phyloP scores from a whole-genome alignment of 83 land plant genomes.

The Picea abies region DNA sequence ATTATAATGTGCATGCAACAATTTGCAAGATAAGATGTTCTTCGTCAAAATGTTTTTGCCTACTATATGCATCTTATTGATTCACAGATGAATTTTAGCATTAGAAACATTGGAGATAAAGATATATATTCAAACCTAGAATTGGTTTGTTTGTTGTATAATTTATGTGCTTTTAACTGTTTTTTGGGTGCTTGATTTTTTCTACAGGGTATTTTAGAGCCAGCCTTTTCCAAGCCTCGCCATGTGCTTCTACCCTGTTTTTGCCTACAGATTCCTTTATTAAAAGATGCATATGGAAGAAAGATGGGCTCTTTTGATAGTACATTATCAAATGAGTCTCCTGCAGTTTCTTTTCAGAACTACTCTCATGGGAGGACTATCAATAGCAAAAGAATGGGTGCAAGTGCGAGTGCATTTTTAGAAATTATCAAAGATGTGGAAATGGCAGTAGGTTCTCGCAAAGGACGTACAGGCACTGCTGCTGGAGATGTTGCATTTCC shows the following conservation, averaged over 20 bases:
- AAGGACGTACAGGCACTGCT: conserved; percentile 94
- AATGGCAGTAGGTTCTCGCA: conserved; percentile 77
- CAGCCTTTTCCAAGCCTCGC: conserved; percentile 84
- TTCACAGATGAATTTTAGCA: background rate
- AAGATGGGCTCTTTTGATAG: conserved; percentile 21
- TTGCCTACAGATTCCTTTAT: conserved; percentile 58
- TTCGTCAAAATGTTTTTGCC: too few species aligned
- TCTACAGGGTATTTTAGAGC: conserved; percentile 82
- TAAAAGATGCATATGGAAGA: conserved; percentile 33
- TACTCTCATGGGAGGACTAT: conserved; percentile 31
- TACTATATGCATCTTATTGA: too few species aligned
- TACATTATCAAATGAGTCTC: conserved; percentile 26
- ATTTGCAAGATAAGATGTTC: background rate
- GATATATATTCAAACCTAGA: background rate
- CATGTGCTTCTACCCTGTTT: conserved; percentile 53
- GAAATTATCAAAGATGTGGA: conserved; percentile 92
- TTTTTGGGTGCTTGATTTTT: conserved; percentile 8
- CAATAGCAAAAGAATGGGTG: conserved; percentile 49
- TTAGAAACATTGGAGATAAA: background rate
- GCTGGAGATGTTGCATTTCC: conserved; percentile 99
- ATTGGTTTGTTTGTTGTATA: background rate
- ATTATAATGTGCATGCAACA: background rate
- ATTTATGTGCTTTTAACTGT: background rate
- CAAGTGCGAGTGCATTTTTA: conserved; percentile 61
- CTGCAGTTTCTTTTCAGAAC: conserved; percentile 27